Evolutionary conservation across 176 grass and related monocot species (phyloP), one percentile per base, ranked within the genome.

Genomic region (Poa annua): DNA sequence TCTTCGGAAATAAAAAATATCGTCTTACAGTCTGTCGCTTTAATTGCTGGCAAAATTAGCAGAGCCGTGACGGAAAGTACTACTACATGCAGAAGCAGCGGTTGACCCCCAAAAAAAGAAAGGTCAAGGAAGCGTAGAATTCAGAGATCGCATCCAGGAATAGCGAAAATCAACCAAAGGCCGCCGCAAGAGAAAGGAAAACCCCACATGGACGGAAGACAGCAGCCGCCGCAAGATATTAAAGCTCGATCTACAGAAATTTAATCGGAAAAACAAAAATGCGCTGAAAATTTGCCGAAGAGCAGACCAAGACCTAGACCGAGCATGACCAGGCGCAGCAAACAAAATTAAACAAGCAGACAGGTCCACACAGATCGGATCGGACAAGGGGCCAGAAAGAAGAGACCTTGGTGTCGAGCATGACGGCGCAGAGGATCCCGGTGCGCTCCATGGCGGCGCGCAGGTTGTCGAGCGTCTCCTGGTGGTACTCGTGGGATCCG

Each of bases 351-450:
- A 76, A 24, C 4, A 63, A 12, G 5, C 25, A 21, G 8, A 62
- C 21, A 59, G n/a, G 13, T 1, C 4, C 19, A 2, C 20, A 21
- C 68, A 76, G 90, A 74, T 74, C 55, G 20, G 71, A 76, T n/a
- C 52, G 9, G 9, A 13, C 3, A 13, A 3, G 48, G 14, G 13
- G 5, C 19, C 19, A 22, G 17, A 20, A 42, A 5, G 38, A 33
- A 7, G 48, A 29, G 14, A 91, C 93, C 93, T 96, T 96, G 22
- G 93, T 96, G 82, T 96, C 93, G 75, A 97, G 92, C 95, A 97
- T 97, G 76, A 97, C 88, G 87, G 95, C 95, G 83, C 95, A 97
- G 61, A 97, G 90, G 81, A 97, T 94, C 19, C 92, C 92, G 14
- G 92, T 94, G 44, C 19, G 78, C 10, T 89, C 83, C 95, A 97